phyloP scores from a whole-genome alignment of 371 early-diverging fungal species.

The Syncephalastrum sp. region DNA sequence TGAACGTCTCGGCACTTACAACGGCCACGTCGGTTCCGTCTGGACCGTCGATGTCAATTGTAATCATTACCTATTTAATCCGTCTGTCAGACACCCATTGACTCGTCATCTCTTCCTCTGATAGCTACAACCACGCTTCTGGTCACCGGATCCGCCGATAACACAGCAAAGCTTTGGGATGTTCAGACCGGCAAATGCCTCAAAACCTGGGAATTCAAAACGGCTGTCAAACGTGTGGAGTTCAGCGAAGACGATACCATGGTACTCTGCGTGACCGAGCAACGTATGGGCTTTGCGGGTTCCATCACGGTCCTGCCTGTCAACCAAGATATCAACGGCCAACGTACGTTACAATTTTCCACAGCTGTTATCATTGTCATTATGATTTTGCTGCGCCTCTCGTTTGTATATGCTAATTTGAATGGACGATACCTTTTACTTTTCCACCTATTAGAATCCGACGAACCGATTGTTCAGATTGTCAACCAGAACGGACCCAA shows the following conservation, averaged over 20 bases:
- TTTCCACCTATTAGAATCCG: constrained; percentile 44
- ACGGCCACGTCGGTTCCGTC: constrained; percentile 95
- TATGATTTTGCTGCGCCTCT: constrained; percentile 19
- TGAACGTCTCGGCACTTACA: constrained; percentile 94
- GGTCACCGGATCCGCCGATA: constrained; percentile 95
- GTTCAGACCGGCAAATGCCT: constrained; percentile 90
- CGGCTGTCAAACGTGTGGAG: constrained; percentile 92
- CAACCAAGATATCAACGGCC: constrained; percentile 54
- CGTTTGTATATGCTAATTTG: no score
- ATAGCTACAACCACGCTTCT: constrained; percentile 69
- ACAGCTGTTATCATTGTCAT: no score
- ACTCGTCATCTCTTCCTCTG: constrained; percentile 4
- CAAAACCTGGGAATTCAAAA: constrained; percentile 85
- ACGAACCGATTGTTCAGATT: constrained; percentile 70
- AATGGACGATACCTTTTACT: no score
- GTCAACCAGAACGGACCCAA: constrained; percentile 70
- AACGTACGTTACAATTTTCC: constrained; percentile 8
- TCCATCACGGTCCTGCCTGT: constrained; percentile 81
- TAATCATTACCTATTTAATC: constrained; percentile 27
- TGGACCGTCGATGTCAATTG: constrained; percentile 94
- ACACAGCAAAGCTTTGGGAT: constrained; percentile 94
- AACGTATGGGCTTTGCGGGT: constrained; percentile 91
- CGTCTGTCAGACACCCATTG: background rate
- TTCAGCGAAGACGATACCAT: constrained; percentile 87
- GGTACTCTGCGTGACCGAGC: constrained; percentile 93